phyloP scores from a whole-genome alignment of 108 stramenopile species.

The Skeletonema menzelii region DNA sequence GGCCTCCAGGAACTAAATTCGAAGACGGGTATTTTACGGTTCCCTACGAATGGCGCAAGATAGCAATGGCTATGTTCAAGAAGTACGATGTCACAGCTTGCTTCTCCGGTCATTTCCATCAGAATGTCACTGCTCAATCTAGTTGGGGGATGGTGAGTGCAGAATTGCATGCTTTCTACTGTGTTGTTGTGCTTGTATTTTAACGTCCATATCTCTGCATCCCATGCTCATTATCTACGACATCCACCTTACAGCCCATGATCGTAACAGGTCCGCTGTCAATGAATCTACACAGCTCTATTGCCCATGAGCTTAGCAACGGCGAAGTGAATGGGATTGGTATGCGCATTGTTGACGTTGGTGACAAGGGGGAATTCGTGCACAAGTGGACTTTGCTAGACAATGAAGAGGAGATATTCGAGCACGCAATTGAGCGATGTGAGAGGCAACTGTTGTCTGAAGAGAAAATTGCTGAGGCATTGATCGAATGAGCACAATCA shows the following conservation, averaged over 20 bases:
- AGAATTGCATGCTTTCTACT: too few species aligned
- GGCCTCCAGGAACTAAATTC: conserved; percentile 23
- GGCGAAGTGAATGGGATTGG: conserved; percentile 32
- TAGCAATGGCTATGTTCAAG: conserved; percentile 29
- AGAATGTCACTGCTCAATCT: conserved; percentile 21
- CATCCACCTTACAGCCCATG: conserved; percentile 15
- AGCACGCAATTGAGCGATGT: conserved; percentile 13
- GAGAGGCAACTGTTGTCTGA: neutral
- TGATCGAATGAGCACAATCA: neutral
- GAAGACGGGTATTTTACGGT: conserved; percentile 32
- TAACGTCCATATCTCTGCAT: neutral
- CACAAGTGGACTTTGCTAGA: conserved; percentile 29
- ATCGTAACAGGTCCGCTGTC: conserved; percentile 34
- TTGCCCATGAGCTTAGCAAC: conserved; percentile 22
- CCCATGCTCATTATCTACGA: neutral
- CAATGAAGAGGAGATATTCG: conserved; percentile 27
- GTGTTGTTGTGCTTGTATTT: too few species aligned
- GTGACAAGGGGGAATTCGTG: conserved; percentile 11
- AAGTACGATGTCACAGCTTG: conserved; percentile 35
- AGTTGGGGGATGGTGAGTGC: conserved; percentile 27
- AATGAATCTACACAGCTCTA: conserved; percentile 32
- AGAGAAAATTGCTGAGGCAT: neutral
- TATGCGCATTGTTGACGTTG: conserved; percentile 41
- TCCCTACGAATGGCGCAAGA: conserved; percentile 19
- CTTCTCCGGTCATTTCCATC: conserved; percentile 32